Conservation (phyloP, 305 asterid genomes). For the Fraxinus velutina region DNA sequence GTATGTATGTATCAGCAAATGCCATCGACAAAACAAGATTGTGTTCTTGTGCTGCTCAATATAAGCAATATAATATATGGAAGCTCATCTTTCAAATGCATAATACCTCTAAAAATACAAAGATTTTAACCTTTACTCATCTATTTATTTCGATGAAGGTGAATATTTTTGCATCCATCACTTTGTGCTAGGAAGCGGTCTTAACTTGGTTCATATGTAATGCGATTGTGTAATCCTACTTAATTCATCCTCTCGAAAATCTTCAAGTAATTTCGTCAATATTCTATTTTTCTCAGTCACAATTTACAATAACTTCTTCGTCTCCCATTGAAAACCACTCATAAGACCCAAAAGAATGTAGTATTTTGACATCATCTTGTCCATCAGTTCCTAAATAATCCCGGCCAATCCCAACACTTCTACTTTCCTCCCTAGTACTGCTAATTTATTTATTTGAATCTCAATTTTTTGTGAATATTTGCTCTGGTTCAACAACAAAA, state of each 20-base stretch:
- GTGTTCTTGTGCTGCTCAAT: not conserved
- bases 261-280: not conserved
- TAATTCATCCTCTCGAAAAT: not conserved
- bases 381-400: not conserved
- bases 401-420: not conserved
- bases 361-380: not conserved
- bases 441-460: not conserved
- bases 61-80: too few species aligned
- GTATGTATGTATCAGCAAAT: not conserved
- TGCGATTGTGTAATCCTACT: not conserved
- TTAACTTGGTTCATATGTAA: not conserved
- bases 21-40: not conserved
- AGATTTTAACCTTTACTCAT: not conserved
- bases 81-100: not conserved
- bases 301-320: not conserved
- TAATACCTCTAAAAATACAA: not conserved
- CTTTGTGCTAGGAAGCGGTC: not conserved
- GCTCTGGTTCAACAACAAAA: not conserved
- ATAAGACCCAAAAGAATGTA: not conserved
- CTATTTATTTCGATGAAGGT: not conserved
- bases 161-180: not conserved
- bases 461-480: not conserved
- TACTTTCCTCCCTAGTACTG: not conserved
- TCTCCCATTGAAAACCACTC: not conserved
- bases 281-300: not conserved